phyloP scores from a whole-genome alignment of 768 basidiomycete genomes.

The Serendipita sp. region DNA sequence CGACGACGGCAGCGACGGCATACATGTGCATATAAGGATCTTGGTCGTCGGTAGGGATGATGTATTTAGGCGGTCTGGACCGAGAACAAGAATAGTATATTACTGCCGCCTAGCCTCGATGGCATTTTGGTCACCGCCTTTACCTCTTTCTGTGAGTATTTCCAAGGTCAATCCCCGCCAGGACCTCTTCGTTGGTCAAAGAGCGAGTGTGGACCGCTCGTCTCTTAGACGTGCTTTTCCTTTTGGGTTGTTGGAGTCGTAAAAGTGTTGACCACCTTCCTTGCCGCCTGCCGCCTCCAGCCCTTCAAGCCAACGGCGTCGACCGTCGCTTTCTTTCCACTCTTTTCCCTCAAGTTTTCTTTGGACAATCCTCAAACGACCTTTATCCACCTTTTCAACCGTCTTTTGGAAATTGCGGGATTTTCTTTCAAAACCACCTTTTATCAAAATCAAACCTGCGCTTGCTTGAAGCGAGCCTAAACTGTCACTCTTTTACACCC shows the following conservation, averaged over 20 bases:
- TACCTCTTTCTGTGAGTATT: neutral
- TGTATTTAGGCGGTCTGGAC: no score
- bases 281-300: neutral
- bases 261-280: neutral
- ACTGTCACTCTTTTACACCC: slow-evolving; percentile 1
- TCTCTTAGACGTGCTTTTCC: neutral
- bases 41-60: no score
- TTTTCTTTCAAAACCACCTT: neutral
- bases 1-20: no score
- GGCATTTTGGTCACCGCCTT: neutral
- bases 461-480: neutral
- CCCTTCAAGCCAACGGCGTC: slow-evolving; percentile 6
- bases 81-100: neutral
- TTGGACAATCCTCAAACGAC: neutral
- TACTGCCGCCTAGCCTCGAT: neutral
- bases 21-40: no score
- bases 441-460: neutral
- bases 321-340: slow-evolving; percentile 6
- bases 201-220: neutral
- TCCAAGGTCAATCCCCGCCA: neutral
- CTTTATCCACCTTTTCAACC: neutral
- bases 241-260: neutral
- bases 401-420: neutral
- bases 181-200: neutral
- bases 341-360: neutral